Evolutionary conservation across 129 eudicot species (phyloP), one percentile per base, ranked within the genome.

Genomic region (Artemisia annua): DNA sequence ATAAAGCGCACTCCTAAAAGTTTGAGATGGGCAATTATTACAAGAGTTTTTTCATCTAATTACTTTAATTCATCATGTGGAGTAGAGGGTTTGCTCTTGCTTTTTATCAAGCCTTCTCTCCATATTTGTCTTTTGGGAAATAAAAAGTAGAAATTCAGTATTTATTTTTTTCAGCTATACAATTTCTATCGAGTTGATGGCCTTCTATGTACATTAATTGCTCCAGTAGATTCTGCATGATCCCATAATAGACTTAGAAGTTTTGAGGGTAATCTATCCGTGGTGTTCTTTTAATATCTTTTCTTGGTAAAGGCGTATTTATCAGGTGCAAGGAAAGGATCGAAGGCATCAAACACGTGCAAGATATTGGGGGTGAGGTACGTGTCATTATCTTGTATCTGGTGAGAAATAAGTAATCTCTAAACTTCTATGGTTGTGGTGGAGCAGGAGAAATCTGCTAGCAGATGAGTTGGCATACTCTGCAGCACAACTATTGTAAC

Each of bases 51-150:
- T 75, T 30, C 44, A 66, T 66, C 48, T 75, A 75, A 28, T 67
- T 63, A 62, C 39, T 67, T 67, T 9, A 55, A 26, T 19, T 72
- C 69, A 14, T 66, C 11, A 11, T 57, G 26, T 75, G 50, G 61
- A 66, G 30, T 75, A 65, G 48, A 75, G 57, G 70, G 70, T 46
- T 64, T 35, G 14, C 60, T 62, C 57, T 64, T 65, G 64, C 50
- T 54, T 54, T 48, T 64, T 56, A 26, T 60, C 7, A 54, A 71
- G 32, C 61, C 44, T 63, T 44, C 65, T 26, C 73, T 71, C 66
- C 55, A 54, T 64, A 11, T 64, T 78, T 71, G 70, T 63, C 67
- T 8, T 64, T 48, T 39, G n/a, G 44, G 73, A 71, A 71, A 71
- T 63, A 71, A 39, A 28, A 78, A 78, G 67, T 53, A 43, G 26